phyloP scores from a whole-genome alignment of 371 early-diverging fungal species.

The Lichtheimia corymbifera region DNA sequence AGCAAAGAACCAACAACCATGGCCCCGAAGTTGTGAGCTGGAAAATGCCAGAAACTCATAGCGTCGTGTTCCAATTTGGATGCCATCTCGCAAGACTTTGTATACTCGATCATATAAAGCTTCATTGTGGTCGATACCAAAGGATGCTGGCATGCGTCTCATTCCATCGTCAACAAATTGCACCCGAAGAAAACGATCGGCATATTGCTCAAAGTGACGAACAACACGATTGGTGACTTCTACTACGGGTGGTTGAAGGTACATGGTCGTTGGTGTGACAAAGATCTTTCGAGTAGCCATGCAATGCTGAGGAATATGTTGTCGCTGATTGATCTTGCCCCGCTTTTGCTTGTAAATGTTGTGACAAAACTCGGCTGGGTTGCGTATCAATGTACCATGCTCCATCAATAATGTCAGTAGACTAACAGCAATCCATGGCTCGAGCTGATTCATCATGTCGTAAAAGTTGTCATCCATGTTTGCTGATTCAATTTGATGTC shows the following conservation, averaged over 20 bases:
- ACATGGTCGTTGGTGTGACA: slow-evolving; percentile 64
- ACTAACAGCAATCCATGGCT: slow-evolving; percentile 29
- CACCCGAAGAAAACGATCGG: slow-evolving; percentile 70
- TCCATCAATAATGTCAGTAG: slow-evolving; percentile 36
- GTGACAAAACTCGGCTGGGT: slow-evolving; percentile 21
- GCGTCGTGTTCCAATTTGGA: slow-evolving; percentile 56
- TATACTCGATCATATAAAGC: slow-evolving; percentile 56
- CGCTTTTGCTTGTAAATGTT: slow-evolving; percentile 23
- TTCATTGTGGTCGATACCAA: slow-evolving; percentile 22
- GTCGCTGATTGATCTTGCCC: slow-evolving; percentile 15
- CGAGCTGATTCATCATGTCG: slow-evolving; percentile 14
- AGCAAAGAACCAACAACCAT: slow-evolving; percentile 77
- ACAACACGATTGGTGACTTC: slow-evolving; percentile 73
- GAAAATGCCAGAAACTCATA: slow-evolving; percentile 78
- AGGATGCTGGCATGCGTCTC: slow-evolving; percentile 35
- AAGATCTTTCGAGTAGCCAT: slow-evolving; percentile 60
- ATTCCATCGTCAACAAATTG: slow-evolving; percentile 69
- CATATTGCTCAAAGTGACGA: slow-evolving; percentile 44
- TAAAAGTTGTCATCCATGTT: slow-evolving; percentile 45
- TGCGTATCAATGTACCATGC: slow-evolving; percentile 38
- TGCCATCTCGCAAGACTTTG: slow-evolving; percentile 52
- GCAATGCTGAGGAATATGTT: slow-evolving; percentile 51
- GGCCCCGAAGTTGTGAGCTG: slow-evolving; percentile 66
- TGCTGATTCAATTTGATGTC: slow-evolving; percentile 37
- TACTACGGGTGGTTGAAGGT: slow-evolving; percentile 53